Conservation (phyloP, 768 basidiomycete species). For the Lentinus tigrinus region DNA sequence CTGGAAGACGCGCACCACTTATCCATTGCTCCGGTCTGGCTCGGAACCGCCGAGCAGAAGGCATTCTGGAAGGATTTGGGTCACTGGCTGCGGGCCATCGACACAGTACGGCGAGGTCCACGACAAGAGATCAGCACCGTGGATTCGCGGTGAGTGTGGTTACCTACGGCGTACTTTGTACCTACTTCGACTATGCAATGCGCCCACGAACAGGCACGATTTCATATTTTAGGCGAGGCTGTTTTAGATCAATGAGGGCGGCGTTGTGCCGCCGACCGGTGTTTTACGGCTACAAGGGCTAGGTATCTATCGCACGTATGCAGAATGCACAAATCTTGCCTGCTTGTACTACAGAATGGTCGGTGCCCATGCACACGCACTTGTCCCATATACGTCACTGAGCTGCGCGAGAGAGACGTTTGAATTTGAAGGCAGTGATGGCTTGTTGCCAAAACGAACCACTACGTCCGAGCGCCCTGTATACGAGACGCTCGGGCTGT, state of each 20-base stretch:
- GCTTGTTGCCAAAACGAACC: too few species aligned
- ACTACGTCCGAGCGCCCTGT: too few species aligned
- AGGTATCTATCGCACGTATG: too few species aligned
- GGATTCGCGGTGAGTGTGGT: neutral
- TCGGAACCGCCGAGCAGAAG: constrained; percentile 34
- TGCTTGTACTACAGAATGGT: too few species aligned
- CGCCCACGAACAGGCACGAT: too few species aligned
- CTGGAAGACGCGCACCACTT: constrained; percentile 37
- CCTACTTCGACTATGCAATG: too few species aligned
- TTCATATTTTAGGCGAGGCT: too few species aligned
- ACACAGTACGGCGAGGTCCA: constrained; percentile 15
- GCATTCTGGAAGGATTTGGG: constrained; percentile 41
- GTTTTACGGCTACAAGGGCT: neutral
- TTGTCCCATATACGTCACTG: too few species aligned
- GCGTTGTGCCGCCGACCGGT: neutral
- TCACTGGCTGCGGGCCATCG: constrained; percentile 37
- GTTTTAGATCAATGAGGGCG: too few species aligned
- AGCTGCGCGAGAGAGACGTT: neutral
- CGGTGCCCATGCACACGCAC: too few species aligned
- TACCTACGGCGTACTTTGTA: neutral
- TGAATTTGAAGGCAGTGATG: too few species aligned
- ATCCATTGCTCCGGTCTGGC: constrained; percentile 41
- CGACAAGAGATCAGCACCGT: neutral
- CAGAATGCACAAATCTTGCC: too few species aligned
- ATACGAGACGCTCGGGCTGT: neutral